Conservation (phyloP, 2,329 filamentous ascomycete genomes). For the Cadophora sp. region DNA sequence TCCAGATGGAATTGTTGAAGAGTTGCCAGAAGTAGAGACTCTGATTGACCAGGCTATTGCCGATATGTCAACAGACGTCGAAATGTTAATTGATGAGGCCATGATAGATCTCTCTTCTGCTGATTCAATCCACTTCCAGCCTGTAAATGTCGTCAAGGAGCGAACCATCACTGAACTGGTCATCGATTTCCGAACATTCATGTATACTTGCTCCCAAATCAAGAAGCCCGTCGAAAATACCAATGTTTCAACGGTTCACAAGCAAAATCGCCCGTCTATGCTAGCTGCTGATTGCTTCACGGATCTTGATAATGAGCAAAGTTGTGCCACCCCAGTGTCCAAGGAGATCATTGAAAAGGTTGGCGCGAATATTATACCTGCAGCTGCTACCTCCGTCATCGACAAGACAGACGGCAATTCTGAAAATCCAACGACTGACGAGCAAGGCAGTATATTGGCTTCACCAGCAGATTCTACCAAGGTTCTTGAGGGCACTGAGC, state of each 20-base stretch:
- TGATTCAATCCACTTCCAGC: neutral
- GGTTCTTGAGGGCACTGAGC: neutral
- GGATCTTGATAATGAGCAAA: neutral
- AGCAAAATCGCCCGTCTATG: neutral
- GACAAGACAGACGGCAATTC: too few species aligned
- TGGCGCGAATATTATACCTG: too few species aligned
- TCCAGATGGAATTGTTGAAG: neutral
- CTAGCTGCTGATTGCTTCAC: neutral
- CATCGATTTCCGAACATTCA: neutral
- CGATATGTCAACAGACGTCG: conserved; percentile 1
- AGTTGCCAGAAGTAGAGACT: neutral
- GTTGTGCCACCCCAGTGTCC: too few species aligned
- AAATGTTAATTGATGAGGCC: neutral
- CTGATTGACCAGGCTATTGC: neutral
- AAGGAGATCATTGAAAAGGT: too few species aligned
- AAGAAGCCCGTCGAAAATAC: neutral
- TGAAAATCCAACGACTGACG: too few species aligned
- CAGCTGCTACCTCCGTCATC: too few species aligned
- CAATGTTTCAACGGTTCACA: neutral
- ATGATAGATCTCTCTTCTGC: neutral
- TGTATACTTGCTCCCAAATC: too few species aligned
- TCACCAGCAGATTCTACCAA: neutral
- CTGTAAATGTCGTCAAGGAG: neutral
- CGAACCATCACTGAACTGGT: neutral
- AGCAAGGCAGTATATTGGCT: too few species aligned